Conservation (phyloP, 768 basidiomycete genomes). For the Thelephora aurantiotincta region DNA sequence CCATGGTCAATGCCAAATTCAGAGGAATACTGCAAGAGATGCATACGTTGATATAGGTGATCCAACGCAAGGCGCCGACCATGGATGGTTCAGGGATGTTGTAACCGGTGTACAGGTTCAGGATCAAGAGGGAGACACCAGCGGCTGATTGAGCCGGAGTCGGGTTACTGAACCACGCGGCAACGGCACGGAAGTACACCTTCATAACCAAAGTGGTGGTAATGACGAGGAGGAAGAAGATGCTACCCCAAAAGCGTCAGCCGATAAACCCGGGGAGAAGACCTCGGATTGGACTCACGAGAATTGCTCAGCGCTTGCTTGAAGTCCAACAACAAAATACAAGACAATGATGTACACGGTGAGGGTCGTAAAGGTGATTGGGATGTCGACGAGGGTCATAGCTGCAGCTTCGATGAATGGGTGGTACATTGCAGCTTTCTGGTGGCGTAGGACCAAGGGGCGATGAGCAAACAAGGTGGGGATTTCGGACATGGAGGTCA, state of each 20-base stretch:
- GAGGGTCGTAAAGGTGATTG: constrained; percentile 35
- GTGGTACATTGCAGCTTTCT: constrained; percentile 48
- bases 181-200: constrained; percentile 58
- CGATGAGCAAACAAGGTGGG: constrained; percentile 41
- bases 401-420: constrained; percentile 41
- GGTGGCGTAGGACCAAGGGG: constrained; percentile 43
- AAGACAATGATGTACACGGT: constrained; percentile 32
- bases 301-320: constrained; percentile 41
- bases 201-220: constrained; percentile 52
- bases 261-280: neutral
- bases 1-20: neutral
- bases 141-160: constrained; percentile 51
- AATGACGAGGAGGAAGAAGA: constrained; percentile 44
- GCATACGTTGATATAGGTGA: constrained; percentile 47
- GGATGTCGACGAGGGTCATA: constrained; percentile 46
- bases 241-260: constrained; percentile 21
- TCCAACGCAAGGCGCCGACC: constrained; percentile 58
- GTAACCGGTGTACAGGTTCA: constrained; percentile 47
- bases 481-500: constrained; percentile 52
- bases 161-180: constrained; percentile 42
- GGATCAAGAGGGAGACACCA: constrained; percentile 33
- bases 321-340: constrained; percentile 50
- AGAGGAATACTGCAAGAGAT: neutral
- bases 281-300: constrained; percentile 31
- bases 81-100: constrained; percentile 45